Conservation (phyloP, 2,329 filamentous ascomycete species). For the Pseudogymnoascus sp. region DNA sequence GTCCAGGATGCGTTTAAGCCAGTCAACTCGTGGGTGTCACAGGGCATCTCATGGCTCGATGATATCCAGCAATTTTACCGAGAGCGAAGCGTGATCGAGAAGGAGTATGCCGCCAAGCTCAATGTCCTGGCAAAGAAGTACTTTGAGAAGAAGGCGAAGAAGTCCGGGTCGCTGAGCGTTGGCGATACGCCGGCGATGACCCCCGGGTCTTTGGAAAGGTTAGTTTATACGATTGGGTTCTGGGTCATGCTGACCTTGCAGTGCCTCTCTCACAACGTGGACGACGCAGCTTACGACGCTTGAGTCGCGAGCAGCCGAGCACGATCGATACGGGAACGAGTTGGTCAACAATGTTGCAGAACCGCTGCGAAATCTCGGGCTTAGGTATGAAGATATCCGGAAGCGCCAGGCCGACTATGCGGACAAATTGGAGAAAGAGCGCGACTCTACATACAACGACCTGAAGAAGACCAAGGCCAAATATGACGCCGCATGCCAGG, state of each 20-base stretch:
- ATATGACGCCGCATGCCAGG: slow-evolving; percentile 88
- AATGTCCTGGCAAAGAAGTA: slow-evolving; percentile 87
- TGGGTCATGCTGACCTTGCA: slow-evolving; percentile 29
- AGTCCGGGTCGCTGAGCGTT: slow-evolving; percentile 78
- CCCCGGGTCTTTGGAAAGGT: slow-evolving; percentile 89
- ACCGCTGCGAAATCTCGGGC: slow-evolving; percentile 66
- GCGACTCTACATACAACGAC: slow-evolving; percentile 74
- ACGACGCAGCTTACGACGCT: slow-evolving; percentile 85
- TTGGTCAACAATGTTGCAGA: slow-evolving; percentile 76
- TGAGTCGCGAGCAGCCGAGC: slow-evolving; percentile 79
- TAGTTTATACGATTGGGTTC: slow-evolving; percentile 2
- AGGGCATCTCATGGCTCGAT: slow-evolving; percentile 89
- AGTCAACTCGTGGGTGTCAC: slow-evolving; percentile 82
- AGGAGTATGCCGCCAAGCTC: slow-evolving; percentile 89
- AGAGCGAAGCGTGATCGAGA: slow-evolving; percentile 87
- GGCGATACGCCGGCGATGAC: slow-evolving; percentile 90
- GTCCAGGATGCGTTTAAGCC: slow-evolving; percentile 89
- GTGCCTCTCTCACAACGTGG: slow-evolving; percentile 95
- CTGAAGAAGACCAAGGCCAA: slow-evolving; percentile 85
- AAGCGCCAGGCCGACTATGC: slow-evolving; percentile 88
- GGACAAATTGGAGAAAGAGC: slow-evolving; percentile 78
- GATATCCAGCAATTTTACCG: slow-evolving; percentile 97
- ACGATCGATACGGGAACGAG: slow-evolving; percentile 75
- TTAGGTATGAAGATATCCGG: slow-evolving; percentile 80
- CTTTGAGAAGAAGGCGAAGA: slow-evolving; percentile 92